A percentile compares a stretch with the other conserved stretches of the same genome.
Conservation (phyloP, 257 asterid genomes). For the Nicotiana knightiana region DNA sequence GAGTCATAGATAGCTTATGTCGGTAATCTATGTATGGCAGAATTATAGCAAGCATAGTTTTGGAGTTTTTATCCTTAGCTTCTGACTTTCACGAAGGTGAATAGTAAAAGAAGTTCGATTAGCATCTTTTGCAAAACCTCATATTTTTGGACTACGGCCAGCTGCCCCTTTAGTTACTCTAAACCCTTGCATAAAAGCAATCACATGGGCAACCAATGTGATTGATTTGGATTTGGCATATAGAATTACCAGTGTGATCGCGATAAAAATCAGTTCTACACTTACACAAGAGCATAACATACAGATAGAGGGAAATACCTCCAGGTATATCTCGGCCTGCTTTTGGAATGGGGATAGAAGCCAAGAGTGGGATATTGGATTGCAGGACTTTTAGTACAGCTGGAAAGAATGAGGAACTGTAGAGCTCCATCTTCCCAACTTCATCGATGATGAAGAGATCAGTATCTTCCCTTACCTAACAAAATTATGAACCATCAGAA, state of each 20-base stretch:
- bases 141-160: neutral
- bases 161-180: neutral
- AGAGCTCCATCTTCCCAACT: constrained; percentile 91
- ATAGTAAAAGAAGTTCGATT: neutral
- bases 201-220: neutral
- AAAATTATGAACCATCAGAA: constrained; percentile 7
- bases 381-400: constrained; percentile 72
- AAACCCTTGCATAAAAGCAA: neutral
- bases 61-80: neutral
- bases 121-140: neutral
- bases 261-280: neutral
- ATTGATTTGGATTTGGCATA: neutral
- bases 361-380: constrained; percentile 81
- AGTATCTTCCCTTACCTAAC: constrained; percentile 70
- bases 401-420: constrained; percentile 80
- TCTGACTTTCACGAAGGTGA: neutral
- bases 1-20: neutral
- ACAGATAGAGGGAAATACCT: constrained; percentile 37
- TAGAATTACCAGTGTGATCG: neutral
- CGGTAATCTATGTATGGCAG: neutral
- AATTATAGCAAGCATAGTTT: neutral
- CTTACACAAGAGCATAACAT: neutral
- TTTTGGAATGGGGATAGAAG: constrained; percentile 66
- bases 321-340: constrained; percentile 80
- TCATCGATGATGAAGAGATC: constrained; percentile 80